Conservation (phyloP, 371 early-diverging fungal species). For the Circinella minor region DNA sequence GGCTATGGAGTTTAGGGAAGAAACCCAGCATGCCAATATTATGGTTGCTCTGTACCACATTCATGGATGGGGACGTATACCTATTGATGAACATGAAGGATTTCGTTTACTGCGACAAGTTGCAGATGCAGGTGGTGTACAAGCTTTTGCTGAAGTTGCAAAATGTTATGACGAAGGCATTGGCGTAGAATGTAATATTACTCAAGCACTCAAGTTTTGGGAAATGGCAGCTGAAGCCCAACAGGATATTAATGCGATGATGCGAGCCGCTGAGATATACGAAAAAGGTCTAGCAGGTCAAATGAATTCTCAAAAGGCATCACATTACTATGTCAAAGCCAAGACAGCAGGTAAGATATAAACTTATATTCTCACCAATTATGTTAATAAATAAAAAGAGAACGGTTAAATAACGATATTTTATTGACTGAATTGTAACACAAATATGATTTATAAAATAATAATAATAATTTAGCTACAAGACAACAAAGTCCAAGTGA, state of each 20-base stretch:
- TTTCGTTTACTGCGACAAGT: conserved; percentile 17
- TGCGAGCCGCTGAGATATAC: conserved; percentile 31
- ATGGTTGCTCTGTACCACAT: conserved; percentile 36
- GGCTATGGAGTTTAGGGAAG: conserved; percentile 2
- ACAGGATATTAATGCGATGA: conserved; percentile 25
- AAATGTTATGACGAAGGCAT: conserved; percentile 34
- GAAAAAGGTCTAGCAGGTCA: conserved; percentile 28
- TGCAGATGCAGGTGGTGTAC: conserved; percentile 27
- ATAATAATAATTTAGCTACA: background rate
- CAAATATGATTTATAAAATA: too few relatives aligned
- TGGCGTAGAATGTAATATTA: conserved; percentile 24
- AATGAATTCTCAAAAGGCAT: conserved; percentile 8
- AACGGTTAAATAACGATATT: too few relatives aligned
- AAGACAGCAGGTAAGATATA: conserved; percentile 2
- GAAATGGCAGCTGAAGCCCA: conserved; percentile 33
- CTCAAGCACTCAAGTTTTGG: conserved; percentile 35
- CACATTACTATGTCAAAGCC: conserved; percentile 7
- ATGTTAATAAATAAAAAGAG: too few relatives aligned
- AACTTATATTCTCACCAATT: background rate
- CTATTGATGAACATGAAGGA: conserved; percentile 16
- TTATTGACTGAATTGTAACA: too few relatives aligned
- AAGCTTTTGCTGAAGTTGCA: conserved; percentile 29
- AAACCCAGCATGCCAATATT: conserved; percentile 22
- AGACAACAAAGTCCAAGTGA: background rate
- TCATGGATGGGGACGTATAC: conserved; percentile 31